Evolutionary conservation across 139 green algal species (phyloP), one percentile per base, ranked within the genome.

Genomic region (Chlorella sp.): DNA sequence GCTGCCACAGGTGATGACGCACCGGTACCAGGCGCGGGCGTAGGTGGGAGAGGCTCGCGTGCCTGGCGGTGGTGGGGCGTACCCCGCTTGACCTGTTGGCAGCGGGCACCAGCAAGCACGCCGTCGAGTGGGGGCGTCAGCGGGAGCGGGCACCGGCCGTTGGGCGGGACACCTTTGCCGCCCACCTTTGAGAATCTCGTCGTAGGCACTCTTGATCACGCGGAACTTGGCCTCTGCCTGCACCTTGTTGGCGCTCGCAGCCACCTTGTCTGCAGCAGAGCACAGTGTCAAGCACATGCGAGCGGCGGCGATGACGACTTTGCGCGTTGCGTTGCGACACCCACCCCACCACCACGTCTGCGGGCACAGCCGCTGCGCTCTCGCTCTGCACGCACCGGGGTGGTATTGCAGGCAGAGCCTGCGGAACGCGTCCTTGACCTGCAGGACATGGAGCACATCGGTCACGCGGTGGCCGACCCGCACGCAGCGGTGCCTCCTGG

Each of bases 201-300:
- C 78, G 26, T 84, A 84, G 27, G 78, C 78, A 2, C 35, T 35
- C 70, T 84, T 84, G 74, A 84, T 78, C 2, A 73, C 60, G 1
- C 50, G 34, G 65, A 84, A 84, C 1, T 67, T 59, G 2, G 70
- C 70, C 69, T 83, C 73, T 23, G 73, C 73, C 1, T 22, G 32
- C 2, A 32, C 3, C 65, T 70, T 73, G 2, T 67, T 67, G 27
- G 27, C 63, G 2, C 14, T 20, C 20, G 2, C 5, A 29, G 14
- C 32, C 4, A 49, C 31, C 63, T 69, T 35, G 31, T 31, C 27
- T 67, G 24, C 61, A 67, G 61, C 61, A 67, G 29, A 31, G 24
- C 55, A 63, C 55, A 63, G 27, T 14, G 27, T 26, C 5, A 42
- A 3, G 35, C 24, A 35, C 29, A 29, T 67, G 5, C 6, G 5